Evolutionary conservation across 805 yeast genomes (phyloP).

Genomic region (Diddensiella santjacobensis): DNA sequence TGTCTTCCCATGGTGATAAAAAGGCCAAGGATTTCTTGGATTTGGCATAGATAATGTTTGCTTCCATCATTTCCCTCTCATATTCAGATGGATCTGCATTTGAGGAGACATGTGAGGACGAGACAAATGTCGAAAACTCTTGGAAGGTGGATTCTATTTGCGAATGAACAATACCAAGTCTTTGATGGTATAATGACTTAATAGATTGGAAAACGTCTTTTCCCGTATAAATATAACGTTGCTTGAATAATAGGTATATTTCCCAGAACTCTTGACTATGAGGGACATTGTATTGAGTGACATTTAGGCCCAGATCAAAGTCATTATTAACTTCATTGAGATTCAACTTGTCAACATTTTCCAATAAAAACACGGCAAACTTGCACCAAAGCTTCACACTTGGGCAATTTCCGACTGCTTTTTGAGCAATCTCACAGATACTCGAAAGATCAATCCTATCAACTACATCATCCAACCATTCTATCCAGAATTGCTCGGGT

Average conservation of each 20-base stretch:
- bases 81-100: conserved; percentile 22
- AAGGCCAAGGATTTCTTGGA: conserved; percentile 14
- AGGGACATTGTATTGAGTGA: not conserved
- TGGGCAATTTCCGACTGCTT: not conserved
- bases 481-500: conserved; percentile 6
- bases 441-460: not conserved
- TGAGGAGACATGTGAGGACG: conserved; percentile 26
- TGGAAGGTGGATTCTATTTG: conserved; percentile 27
- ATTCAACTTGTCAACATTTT: not conserved
- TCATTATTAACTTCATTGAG: not conserved
- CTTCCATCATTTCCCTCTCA: conserved; percentile 26
- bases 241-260: not conserved
- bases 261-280: conserved; percentile 1
- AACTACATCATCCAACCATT: conserved; percentile 3
- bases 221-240: not conserved
- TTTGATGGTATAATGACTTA: conserved; percentile 20
- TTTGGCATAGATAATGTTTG: conserved; percentile 21
- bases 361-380: too few relatives aligned
- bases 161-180: conserved; percentile 28
- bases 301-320: not conserved
- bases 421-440: not conserved
- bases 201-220: conserved; percentile 7
- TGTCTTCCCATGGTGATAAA: conserved; percentile 23
- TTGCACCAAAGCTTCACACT: not conserved
- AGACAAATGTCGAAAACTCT: conserved; percentile 28